phyloP scores from a whole-genome alignment of 805 yeast species.

The Zygoascus bituminiphila region DNA sequence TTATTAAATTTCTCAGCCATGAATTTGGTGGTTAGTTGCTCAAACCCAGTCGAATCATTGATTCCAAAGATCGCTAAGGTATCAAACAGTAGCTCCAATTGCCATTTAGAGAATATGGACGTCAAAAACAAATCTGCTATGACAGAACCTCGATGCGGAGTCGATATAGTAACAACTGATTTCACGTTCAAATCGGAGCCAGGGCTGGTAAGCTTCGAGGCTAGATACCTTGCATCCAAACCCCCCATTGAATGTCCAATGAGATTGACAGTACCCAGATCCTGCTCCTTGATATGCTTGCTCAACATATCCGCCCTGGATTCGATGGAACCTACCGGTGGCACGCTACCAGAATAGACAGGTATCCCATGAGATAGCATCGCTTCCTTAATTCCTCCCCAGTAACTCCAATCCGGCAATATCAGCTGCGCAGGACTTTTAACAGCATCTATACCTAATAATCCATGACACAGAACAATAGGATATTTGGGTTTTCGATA shows the following conservation, averaged over 20 bases:
- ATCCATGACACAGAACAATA: slow-evolving; percentile 77
- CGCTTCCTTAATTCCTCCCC: slow-evolving; percentile 69
- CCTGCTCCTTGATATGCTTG: slow-evolving; percentile 36
- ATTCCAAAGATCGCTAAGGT: slow-evolving; percentile 21
- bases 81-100: slow-evolving; percentile 3
- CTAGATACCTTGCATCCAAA: slow-evolving; percentile 69
- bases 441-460: slow-evolving; percentile 67
- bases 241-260: slow-evolving; percentile 96
- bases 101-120: neutral
- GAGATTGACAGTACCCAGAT: slow-evolving; percentile 46
- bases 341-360: slow-evolving; percentile 68
- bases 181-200: slow-evolving; percentile 44
- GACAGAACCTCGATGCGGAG: slow-evolving; percentile 84
- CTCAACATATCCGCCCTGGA: slow-evolving; percentile 56
- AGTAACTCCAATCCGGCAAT: slow-evolving; percentile 52
- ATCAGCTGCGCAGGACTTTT: slow-evolving; percentile 32
- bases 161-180: slow-evolving; percentile 74
- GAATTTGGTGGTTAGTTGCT: slow-evolving; percentile 54
- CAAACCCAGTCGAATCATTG: slow-evolving; percentile 35
- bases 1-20: slow-evolving; percentile 46
- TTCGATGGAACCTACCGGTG: slow-evolving; percentile 70
- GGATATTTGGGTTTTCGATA: slow-evolving; percentile 61
- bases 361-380: slow-evolving; percentile 54
- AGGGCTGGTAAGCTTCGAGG: slow-evolving; percentile 42
- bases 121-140: slow-evolving; percentile 60